phyloP scores from a whole-genome alignment of 176 grass and related monocot genomes.

The Aegilops umbellulata region DNA sequence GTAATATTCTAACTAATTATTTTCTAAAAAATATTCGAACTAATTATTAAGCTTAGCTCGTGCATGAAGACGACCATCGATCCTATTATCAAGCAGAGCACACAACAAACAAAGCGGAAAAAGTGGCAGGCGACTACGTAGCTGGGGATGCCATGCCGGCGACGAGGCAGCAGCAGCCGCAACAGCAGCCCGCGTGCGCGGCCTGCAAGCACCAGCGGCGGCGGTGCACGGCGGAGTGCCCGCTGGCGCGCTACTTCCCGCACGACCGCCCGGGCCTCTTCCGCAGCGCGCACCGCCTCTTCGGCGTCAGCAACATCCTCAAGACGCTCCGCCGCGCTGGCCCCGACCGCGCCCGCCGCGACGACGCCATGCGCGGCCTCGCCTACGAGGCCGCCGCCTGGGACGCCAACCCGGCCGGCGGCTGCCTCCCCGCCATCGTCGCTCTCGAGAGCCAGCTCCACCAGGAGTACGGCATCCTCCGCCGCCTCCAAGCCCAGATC shows the following conservation, averaged over 20 bases:
- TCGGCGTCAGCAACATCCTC: slow-evolving; percentile 46
- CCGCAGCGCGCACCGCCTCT: slow-evolving; percentile 34
- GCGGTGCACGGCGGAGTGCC: slow-evolving; percentile 21
- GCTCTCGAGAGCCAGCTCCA: background rate
- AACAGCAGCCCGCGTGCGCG: slow-evolving; percentile 8
- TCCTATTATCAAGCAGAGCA: background rate
- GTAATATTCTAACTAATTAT: background rate
- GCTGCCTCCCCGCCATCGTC: slow-evolving; percentile 13
- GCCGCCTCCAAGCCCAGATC: background rate
- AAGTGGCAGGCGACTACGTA: background rate
- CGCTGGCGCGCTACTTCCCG: slow-evolving; percentile 31
- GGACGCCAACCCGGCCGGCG: slow-evolving; percentile 7
- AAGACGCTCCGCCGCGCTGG: slow-evolving; percentile 12
- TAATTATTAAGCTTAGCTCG: background rate
- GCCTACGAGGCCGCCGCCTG: slow-evolving; percentile 27
- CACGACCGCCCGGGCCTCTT: background rate
- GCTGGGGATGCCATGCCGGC: background rate
- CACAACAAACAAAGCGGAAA: background rate
- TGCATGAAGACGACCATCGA: background rate
- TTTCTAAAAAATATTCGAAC: background rate
- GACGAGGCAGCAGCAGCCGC: background rate
- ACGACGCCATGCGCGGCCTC: slow-evolving; percentile 27
- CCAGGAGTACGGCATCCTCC: background rate
- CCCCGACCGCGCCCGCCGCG: background rate
- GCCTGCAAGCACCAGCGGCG: slow-evolving; percentile 38